Evolutionary conservation across 2,329 filamentous ascomycete species (phyloP), one percentile per base, ranked within the genome.

Genomic region (Teratosphaeria gauchensis): DNA sequence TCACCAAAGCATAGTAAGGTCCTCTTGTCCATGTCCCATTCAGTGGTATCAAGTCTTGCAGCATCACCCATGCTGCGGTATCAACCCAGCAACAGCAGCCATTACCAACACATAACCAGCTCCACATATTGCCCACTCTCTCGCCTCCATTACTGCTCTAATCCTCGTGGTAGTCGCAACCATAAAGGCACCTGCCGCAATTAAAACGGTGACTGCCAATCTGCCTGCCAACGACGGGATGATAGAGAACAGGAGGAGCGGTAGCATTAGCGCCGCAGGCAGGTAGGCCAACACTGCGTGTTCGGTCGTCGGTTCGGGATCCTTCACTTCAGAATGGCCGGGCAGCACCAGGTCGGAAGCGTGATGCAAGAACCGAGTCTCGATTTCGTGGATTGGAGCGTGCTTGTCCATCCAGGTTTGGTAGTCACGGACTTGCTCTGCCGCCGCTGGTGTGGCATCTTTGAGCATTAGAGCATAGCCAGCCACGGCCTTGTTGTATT

Each of bases 401-500:
- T 81, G 77, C 11, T 72, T 76, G 7, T 75, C 71, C 51, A 88
- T 80, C 72, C 84, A 89, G 6, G 72, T 65, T 51, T 79, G 80
- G 66, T 85, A 86, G 1, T 71, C 71, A 14, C 75, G 69, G 19
- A 84, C 73, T 55, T 89, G 84, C 9, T 76, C 71, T 4, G 74
- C 63, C 1, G 74, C 72, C 0, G 85, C 83, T 4, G 75, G 66
- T 0, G 77, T 73, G 12, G 84, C 74, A 19, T 74, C 73, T 62
- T 81, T 81, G 0, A 79, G 76, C 56, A 82, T 70, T 61, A 78
- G 74, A 62, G 77, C 77, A 67, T 83, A 88, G 0, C 84, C 83
- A 1, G 80, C 71, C 55, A 89, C 72, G 1, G 84, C 80, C 64
- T 83, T 80, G 62, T 84, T 86, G 68, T 89, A 90, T 66, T 88